Evolutionary conservation across 768 basidiomycete genomes (phyloP), one percentile per base, ranked within the genome.

Genomic region (Lepiota venenata): DNA sequence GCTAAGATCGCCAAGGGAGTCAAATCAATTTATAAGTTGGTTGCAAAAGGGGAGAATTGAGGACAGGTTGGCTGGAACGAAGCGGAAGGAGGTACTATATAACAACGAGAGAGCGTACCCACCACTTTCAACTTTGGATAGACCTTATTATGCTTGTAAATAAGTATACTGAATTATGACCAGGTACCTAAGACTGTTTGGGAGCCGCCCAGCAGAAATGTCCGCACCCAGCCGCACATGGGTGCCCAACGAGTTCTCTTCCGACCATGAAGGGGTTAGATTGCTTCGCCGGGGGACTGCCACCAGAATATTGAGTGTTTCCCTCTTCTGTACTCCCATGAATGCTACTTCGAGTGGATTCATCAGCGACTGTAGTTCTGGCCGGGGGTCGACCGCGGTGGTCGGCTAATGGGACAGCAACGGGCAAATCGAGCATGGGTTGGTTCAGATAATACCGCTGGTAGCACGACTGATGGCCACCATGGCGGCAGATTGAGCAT

Each of bases 391-490:
- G 44, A 14, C 56, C 54, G 7, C 56, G 48, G 2, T 45, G 47
- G 14, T 57, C 50, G 36, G 58, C 53, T 11, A 50, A 52, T 40
- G 42, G 39, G 16, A 53, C 50, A 35, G 68, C 50, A 39, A 60
- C 55, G 3, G 74, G 69, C 10, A 86, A 65, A 25, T 77, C 75
- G 10, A 79, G 66, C 77, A 83, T 77, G 1, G 84, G 82, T 18
- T 77, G 79, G 37, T 76, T 72, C 58, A 78, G 70, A 61, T 90
- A 88, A 62, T 84, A 91, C 27, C 74, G 72, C 37, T 81, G 77
- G 61, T 90, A 91, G 68, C 91, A 93, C 16, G 78, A 75, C 59
- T 87, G 85, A 59, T 93, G 91, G 0, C 91, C 91, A 0, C 91
- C 91, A 57, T 93, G 91, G 40, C 79, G 71, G 64, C 91, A 93